A percentile compares a stretch with the other conserved stretches of the same genome.
These are phyloP conservation scores for Solanum lycopersicoides DNA, from an alignment of 257 asterid genomes.

Conservation along the genomic window DNA sequence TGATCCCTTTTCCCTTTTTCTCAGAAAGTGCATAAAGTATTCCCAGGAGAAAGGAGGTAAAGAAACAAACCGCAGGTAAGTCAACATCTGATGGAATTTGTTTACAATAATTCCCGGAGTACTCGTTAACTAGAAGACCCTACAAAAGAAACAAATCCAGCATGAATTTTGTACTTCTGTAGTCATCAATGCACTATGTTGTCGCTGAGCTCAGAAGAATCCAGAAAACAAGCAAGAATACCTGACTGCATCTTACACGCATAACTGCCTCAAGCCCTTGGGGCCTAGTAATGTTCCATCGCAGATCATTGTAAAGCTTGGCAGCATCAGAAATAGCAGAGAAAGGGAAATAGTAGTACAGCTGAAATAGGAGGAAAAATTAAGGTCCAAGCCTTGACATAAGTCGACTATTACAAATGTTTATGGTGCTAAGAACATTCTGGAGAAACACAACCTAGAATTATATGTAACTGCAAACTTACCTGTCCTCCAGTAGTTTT, in stretches of 20 bases:
- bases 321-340: conserved; percentile 90
- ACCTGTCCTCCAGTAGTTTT: conserved; percentile 98
- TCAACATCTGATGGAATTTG: conserved; percentile 96
- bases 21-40: background rate
- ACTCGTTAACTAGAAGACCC: conserved; percentile 98
- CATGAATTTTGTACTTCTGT: background rate
- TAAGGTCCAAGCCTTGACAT: background rate
- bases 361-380: conserved; percentile 25
- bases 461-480: background rate
- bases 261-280: conserved; percentile 99
- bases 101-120: conserved; percentile 81
- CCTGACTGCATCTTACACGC: conserved; percentile 99
- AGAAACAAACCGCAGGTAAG: conserved; percentile 68
- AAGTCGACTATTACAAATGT: background rate
- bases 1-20: background rate
- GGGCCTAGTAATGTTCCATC: conserved; percentile 94
- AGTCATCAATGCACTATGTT: background rate
- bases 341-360: conserved; percentile 87
- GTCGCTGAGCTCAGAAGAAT: background rate
- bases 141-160: conserved; percentile 6
- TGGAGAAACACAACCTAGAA: background rate
- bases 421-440: background rate
- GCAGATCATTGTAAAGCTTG: conserved; percentile 90
- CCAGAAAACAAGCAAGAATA: conserved; percentile 15
- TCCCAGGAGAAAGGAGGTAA: conserved; percentile 8